A percentile compares a stretch with the other conserved stretches of the same genome.
Evolutionary conservation across 2,329 filamentous ascomycete genomes (phyloP).

Genomic region (Hypoxylon sp.): DNA sequence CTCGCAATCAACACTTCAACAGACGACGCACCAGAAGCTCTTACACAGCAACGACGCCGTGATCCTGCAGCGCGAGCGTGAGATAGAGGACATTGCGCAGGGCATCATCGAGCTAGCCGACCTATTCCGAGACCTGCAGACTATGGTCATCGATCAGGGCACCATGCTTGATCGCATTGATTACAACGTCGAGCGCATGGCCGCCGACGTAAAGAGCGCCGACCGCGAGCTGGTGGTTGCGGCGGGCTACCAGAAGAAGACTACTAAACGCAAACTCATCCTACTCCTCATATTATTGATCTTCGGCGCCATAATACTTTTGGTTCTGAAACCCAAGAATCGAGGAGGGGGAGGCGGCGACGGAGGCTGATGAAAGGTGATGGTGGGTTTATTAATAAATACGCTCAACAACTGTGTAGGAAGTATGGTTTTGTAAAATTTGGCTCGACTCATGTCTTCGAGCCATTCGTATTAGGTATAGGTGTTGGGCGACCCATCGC

Average conservation of each 20-base stretch:
- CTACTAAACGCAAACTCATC: conserved; percentile 93
- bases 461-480: conserved; percentile 27
- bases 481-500: conserved; percentile 33
- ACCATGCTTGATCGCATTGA: conserved; percentile 95
- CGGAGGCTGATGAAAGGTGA: conserved; percentile 14
- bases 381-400: conserved; percentile 4
- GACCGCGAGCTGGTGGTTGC: conserved; percentile 93
- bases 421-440: conserved; percentile 30
- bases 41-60: conserved; percentile 83
- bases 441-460: conserved; percentile 18
- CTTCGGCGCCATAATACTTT: conserved; percentile 86
- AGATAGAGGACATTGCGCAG: conserved; percentile 98
- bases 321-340: conserved; percentile 83
- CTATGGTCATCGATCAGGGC: conserved; percentile 93
- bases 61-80: conserved; percentile 92
- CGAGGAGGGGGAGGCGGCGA: conserved; percentile 36
- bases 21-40: conserved; percentile 77
- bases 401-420: conserved; percentile 22
- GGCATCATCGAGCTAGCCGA: conserved; percentile 98
- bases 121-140: conserved; percentile 95
- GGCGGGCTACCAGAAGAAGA: conserved; percentile 88
- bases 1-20: conserved; percentile 84
- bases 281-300: conserved; percentile 88
- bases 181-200: conserved; percentile 97
- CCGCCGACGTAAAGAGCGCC: conserved; percentile 91